Conservation (phyloP, 257 asterid species). For the Nicotiana sylvestris region DNA sequence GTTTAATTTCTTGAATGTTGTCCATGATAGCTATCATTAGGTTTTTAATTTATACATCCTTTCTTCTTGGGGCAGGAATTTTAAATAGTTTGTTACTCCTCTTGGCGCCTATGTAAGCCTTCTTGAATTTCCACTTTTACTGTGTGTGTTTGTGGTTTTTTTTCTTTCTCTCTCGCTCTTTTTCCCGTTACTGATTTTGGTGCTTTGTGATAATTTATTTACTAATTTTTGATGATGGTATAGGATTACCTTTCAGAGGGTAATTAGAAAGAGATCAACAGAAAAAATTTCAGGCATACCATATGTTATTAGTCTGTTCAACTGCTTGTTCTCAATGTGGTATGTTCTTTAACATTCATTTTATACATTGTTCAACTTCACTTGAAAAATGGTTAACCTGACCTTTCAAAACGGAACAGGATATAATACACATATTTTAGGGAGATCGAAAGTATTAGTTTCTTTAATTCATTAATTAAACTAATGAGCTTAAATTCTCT, state of each 20-base stretch:
- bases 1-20: too few relatives aligned
- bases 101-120: slow-evolving; percentile 64
- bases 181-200: too few relatives aligned
- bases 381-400: too few relatives aligned
- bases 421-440: too few relatives aligned
- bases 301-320: slow-evolving; percentile 52
- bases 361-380: too few relatives aligned
- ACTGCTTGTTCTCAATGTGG: slow-evolving; percentile 54
- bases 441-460: too few relatives aligned
- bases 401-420: too few relatives aligned
- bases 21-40: background rate
- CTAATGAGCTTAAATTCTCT: too few relatives aligned
- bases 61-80: slow-evolving; percentile 40
- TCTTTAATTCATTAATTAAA: too few relatives aligned
- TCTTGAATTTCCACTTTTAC: too few relatives aligned
- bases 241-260: slow-evolving; percentile 56
- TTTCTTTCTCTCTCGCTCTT: too few relatives aligned
- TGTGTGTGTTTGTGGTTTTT: too few relatives aligned
- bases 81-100: slow-evolving; percentile 63
- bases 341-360: background rate
- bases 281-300: slow-evolving; percentile 58
- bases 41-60: background rate
- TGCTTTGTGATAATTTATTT: background rate
- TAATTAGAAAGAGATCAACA: slow-evolving; percentile 40
- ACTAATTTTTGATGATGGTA: background rate